phyloP scores from a whole-genome alignment of 2,329 filamentous ascomycete genomes.

The Penicillium sp. region DNA sequence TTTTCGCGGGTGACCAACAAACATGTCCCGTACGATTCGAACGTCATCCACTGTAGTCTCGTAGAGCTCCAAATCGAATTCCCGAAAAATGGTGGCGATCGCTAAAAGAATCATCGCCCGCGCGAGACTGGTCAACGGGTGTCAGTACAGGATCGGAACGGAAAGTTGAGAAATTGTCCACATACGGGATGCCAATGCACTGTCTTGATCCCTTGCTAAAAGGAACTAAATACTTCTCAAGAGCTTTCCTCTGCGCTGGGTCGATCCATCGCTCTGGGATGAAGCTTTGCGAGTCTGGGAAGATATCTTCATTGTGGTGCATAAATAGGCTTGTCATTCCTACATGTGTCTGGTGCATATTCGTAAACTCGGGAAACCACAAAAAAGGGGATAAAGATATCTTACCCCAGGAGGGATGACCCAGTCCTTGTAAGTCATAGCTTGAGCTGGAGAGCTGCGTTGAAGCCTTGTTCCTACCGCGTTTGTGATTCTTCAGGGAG shows the following conservation, averaged over 20 bases:
- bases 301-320: slow-evolving; percentile 37
- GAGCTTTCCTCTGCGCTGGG: slow-evolving; percentile 28
- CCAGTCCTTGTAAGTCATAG: slow-evolving; percentile 33
- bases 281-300: slow-evolving; percentile 37
- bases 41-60: slow-evolving; percentile 34
- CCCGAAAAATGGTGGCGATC: slow-evolving; percentile 29
- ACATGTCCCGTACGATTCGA: slow-evolving; percentile 26
- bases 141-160: neutral
- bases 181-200: slow-evolving; percentile 48
- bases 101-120: slow-evolving; percentile 34
- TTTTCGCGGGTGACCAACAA: slow-evolving; percentile 15
- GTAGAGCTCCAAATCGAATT: slow-evolving; percentile 32
- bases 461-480: slow-evolving; percentile 31
- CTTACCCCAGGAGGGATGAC: slow-evolving; percentile 33
- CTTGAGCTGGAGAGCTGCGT: slow-evolving; percentile 28
- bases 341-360: slow-evolving; percentile 29
- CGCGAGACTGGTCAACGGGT: slow-evolving; percentile 26
- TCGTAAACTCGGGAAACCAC: neutral
- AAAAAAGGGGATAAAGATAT: neutral
- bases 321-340: slow-evolving; percentile 39
- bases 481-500: slow-evolving; percentile 11
- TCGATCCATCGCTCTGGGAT: slow-evolving; percentile 41
- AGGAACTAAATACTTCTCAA: slow-evolving; percentile 38
- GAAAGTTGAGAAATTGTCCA: neutral
- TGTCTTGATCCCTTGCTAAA: slow-evolving; percentile 45